Conservation (phyloP, 2,329 filamentous ascomycete species). For the Xylaria sp. region DNA sequence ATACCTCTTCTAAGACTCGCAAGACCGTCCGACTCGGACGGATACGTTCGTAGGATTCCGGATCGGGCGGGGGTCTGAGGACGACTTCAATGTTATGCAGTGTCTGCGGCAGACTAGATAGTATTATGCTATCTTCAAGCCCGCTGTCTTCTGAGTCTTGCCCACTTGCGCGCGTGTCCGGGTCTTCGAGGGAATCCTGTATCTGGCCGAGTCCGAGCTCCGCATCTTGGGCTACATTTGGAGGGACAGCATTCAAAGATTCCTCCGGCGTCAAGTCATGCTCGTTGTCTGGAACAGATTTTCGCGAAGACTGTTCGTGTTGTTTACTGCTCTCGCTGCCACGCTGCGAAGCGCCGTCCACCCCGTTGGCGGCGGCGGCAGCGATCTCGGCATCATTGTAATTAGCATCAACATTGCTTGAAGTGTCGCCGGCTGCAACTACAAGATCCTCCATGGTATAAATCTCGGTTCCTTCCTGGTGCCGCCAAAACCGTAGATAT, state of each 20-base stretch:
- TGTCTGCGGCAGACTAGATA: slow-evolving; percentile 25
- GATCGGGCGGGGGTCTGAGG: slow-evolving; percentile 44
- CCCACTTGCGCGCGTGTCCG: slow-evolving; percentile 8
- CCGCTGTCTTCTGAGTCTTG: background rate
- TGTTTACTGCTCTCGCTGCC: background rate
- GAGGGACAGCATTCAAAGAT: background rate
- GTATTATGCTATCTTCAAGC: background rate
- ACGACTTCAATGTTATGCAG: slow-evolving; percentile 47
- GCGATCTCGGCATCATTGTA: slow-evolving; percentile 6
- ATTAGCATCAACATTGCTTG: background rate
- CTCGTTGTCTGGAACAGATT: slow-evolving; percentile 2
- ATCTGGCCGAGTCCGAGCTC: background rate
- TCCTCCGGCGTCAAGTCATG: background rate
- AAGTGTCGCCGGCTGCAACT: background rate
- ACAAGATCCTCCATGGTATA: slow-evolving; percentile 18
- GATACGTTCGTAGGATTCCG: slow-evolving; percentile 44
- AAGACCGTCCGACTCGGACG: slow-evolving; percentile 54
- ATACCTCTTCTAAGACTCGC: slow-evolving; percentile 52
- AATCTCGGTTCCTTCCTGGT: background rate
- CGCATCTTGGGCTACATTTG: background rate
- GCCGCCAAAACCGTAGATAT: slow-evolving; percentile 4
- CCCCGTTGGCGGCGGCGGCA: slow-evolving; percentile 5
- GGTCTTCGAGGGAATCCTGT: slow-evolving; percentile 14
- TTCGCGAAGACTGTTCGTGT: background rate
- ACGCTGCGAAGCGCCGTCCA: slow-evolving; percentile 18